Conservation (phyloP, 768 basidiomycete genomes). For the Boletus pseudo-olivaceus region DNA sequence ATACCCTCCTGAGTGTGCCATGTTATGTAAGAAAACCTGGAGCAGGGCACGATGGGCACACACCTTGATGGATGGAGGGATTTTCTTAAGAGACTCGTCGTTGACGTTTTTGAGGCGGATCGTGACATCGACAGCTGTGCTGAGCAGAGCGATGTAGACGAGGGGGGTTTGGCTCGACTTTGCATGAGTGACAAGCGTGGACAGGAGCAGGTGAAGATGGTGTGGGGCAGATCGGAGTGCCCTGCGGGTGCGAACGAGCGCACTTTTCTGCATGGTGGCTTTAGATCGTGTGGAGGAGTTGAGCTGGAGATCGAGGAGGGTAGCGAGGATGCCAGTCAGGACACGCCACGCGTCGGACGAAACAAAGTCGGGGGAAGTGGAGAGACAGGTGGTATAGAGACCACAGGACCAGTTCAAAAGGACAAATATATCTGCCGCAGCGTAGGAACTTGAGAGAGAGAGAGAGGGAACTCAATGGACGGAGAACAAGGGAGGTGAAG, state of each 20-base stretch:
- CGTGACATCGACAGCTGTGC: conserved; percentile 67
- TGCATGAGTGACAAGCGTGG: conserved; percentile 47
- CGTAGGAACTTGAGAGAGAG: conserved; percentile 41
- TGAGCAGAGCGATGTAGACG: conserved; percentile 50
- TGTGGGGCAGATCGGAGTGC: conserved; percentile 62
- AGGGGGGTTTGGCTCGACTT: conserved; percentile 47
- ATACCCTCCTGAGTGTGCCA: conserved; percentile 52
- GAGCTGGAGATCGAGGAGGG: conserved; percentile 57
- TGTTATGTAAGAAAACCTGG: not conserved
- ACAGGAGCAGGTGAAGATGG: conserved; percentile 48
- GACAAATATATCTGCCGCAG: conserved; percentile 60
- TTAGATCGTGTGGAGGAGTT: conserved; percentile 52
- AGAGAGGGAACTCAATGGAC: not conserved
- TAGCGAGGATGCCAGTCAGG: conserved; percentile 55
- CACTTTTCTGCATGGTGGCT: conserved; percentile 56
- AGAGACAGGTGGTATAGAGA: conserved; percentile 52
- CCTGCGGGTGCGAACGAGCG: conserved; percentile 58
- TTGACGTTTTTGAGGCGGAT: conserved; percentile 62
- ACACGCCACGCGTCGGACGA: conserved; percentile 47
- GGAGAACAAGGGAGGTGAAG: not conserved
- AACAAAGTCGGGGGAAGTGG: conserved; percentile 42
- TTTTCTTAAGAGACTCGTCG: conserved; percentile 40
- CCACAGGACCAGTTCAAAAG: conserved; percentile 70
- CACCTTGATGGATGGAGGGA: conserved; percentile 49
- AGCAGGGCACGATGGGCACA: not conserved